These are phyloP conservation scores for Casuarina glauca DNA, from an alignment of 306 rosid species.

Conservation along the genomic window DNA sequence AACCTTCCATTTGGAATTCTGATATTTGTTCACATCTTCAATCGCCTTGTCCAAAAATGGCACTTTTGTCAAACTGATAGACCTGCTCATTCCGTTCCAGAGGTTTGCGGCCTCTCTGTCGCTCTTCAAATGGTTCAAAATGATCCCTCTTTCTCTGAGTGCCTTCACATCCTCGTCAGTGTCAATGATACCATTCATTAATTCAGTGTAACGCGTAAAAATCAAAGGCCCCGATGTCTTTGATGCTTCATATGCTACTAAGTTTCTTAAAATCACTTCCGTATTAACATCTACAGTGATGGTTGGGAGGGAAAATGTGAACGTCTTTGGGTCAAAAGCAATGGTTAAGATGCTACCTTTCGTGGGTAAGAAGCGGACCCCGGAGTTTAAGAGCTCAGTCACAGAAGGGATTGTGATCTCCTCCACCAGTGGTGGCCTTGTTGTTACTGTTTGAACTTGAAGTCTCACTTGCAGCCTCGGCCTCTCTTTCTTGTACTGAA, in stretches of 20 bases:
- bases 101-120: conserved; percentile 57
- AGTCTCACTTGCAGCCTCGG: conserved; percentile 26
- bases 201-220: conserved; percentile 62
- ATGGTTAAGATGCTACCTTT: conserved; percentile 47
- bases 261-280: conserved; percentile 58
- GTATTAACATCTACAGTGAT: conserved; percentile 57
- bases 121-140: conserved; percentile 66
- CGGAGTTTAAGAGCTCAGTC: conserved; percentile 41
- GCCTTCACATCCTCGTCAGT: conserved; percentile 57
- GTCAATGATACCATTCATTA: conserved; percentile 80
- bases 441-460: conserved; percentile 25
- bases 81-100: conserved; percentile 81
- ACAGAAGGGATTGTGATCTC: conserved; percentile 78
- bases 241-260: conserved; percentile 85
- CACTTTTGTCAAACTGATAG: conserved; percentile 61
- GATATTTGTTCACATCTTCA: conserved; percentile 69
- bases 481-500: conserved; percentile 30
- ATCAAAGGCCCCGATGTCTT: conserved; percentile 58
- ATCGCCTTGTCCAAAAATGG: conserved; percentile 63
- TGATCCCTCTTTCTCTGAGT: conserved; percentile 53
- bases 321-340: conserved; percentile 44
- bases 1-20: conserved; percentile 60
- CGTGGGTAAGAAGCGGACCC: conserved; percentile 44
- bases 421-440: conserved; percentile 57
- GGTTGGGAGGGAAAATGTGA: conserved; percentile 55